These are phyloP conservation scores for Fraxinus floribunda DNA, from an alignment of 305 asterid genomes.

Conservation along the genomic window DNA sequence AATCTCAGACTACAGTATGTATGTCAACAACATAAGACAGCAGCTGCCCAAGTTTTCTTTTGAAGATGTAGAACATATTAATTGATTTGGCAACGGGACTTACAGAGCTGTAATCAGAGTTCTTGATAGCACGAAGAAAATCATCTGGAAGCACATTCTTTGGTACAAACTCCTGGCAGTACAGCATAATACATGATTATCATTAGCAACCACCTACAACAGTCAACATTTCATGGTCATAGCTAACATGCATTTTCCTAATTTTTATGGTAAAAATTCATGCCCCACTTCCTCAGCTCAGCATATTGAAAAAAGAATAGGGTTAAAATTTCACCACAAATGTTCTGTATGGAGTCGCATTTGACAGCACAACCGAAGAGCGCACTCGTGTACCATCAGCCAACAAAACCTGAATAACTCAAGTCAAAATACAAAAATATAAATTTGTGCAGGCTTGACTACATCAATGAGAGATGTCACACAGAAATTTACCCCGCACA, in stretches of 20 bases:
- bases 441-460: conserved; percentile 19
- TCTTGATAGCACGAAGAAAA: conserved; percentile 58
- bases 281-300: not conserved
- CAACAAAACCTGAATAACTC: conserved; percentile 63
- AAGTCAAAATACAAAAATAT: conserved; percentile 26
- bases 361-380: conserved; percentile 83
- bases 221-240: not conserved
- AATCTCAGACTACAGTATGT: not conserved
- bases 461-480: conserved; percentile 18
- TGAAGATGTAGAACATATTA: not conserved
- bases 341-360: conserved; percentile 96
- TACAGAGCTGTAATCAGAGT: conserved; percentile 88
- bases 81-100: conserved; percentile 32
- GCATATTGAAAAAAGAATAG: conserved; percentile 19
- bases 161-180: conserved; percentile 79
- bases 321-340: conserved; percentile 55
- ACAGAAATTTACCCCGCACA: conserved; percentile 62
- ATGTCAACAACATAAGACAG: not conserved
- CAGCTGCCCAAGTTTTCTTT: not conserved
- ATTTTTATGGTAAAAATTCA: not conserved
- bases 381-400: conserved; percentile 71
- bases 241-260: not conserved
- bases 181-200: conserved; percentile 19
- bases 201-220: conserved; percentile 9
- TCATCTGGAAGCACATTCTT: conserved; percentile 67